Evolutionary conservation across 1,284 basidiomycete genomes (phyloP).

Genomic region (Cronartium quercuum): DNA sequence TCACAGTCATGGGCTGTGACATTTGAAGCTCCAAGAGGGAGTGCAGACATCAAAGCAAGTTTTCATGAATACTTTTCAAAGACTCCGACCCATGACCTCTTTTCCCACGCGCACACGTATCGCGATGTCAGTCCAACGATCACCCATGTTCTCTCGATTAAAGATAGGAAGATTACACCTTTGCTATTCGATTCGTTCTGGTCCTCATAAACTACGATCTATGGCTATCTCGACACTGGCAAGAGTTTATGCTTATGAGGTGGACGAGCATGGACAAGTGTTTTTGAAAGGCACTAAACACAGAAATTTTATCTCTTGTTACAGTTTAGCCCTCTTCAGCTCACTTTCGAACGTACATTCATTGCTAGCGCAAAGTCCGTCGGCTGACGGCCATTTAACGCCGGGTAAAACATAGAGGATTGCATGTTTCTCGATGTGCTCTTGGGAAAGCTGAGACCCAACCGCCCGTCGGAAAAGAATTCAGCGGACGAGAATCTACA

Average conservation of each 20-base stretch:
- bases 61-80: too few species aligned
- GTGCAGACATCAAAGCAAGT: too few species aligned
- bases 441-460: conserved; percentile 8
- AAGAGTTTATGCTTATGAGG: conserved; percentile 47
- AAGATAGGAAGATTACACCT: too few species aligned
- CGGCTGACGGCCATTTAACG: conserved; percentile 39
- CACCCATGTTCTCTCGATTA: too few species aligned
- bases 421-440: conserved; percentile 1
- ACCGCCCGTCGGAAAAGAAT: conserved; percentile 7
- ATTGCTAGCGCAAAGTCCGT: neutral
- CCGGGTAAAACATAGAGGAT: conserved; percentile 1
- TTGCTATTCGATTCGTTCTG: neutral
- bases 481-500: conserved; percentile 14
- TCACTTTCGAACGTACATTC: neutral
- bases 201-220: neutral
- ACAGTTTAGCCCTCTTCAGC: conserved; percentile 40
- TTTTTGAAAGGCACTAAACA: conserved; percentile 47
- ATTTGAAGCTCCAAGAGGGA: too few species aligned
- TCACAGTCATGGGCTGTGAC: too few species aligned
- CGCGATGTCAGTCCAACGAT: too few species aligned
- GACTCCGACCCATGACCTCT: too few species aligned
- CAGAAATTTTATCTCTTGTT: conserved; percentile 49
- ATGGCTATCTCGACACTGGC: neutral
- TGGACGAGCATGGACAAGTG: conserved; percentile 49
- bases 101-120: too few species aligned